Evolutionary conservation across 2,329 filamentous ascomycete genomes (phyloP).

Genomic region (Phialophora macrospora): DNA sequence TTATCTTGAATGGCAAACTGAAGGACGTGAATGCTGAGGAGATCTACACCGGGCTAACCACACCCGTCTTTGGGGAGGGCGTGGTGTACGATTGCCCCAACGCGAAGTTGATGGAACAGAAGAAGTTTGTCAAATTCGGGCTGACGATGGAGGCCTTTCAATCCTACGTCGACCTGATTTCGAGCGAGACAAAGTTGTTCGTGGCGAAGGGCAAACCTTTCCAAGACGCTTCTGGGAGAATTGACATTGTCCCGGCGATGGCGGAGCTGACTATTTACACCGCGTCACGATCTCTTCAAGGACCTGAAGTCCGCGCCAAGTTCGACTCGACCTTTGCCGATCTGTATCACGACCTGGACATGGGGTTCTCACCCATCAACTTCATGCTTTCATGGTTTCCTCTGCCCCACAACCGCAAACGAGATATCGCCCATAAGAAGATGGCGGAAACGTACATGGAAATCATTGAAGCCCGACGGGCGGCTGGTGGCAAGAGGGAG

Average conservation of each 20-base stretch:
- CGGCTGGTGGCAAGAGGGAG: conserved; percentile 47
- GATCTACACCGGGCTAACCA: conserved; percentile 77
- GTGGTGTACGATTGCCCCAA: conserved; percentile 80
- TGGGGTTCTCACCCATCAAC: conserved; percentile 79
- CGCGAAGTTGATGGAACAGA: conserved; percentile 92
- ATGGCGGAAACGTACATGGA: conserved; percentile 73
- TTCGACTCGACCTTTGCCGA: conserved; percentile 74
- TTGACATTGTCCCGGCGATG: conserved; percentile 70
- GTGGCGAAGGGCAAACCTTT: conserved; percentile 61
- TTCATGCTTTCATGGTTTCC: conserved; percentile 81
- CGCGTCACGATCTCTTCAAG: conserved; percentile 75
- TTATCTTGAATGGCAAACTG: conserved; percentile 89
- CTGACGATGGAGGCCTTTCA: conserved; percentile 64
- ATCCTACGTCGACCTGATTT: conserved; percentile 79
- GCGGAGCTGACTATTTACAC: conserved; percentile 81
- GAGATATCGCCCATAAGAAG: conserved; percentile 71
- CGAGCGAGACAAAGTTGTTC: conserved; percentile 70
- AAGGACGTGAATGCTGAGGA: conserved; percentile 91
- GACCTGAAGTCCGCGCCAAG: conserved; percentile 73
- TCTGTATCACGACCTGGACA: conserved; percentile 79
- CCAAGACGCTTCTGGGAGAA: conserved; percentile 60
- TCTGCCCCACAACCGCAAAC: conserved; percentile 73
- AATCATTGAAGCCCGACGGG: conserved; percentile 69
- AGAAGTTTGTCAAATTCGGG: conserved; percentile 75
- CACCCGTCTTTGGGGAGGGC: conserved; percentile 76